A percentile compares a stretch with the other conserved stretches of the same genome.
Conservation (phyloP, 1,139 yeast genomes). For the Saccharomyces hybrid region DNA sequence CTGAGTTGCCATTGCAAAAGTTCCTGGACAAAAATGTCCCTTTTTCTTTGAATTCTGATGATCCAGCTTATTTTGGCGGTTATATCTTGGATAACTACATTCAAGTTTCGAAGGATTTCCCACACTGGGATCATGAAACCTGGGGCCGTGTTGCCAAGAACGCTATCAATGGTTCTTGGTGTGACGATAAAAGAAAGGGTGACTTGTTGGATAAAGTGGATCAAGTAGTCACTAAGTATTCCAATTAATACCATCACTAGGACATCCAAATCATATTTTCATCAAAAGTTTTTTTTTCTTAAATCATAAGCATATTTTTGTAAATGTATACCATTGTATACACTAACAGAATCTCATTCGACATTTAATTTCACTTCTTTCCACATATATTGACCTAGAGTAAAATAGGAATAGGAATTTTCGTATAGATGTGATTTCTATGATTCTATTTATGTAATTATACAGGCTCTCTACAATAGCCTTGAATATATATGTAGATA, state of each 20-base stretch:
- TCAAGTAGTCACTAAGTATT: conserved; percentile 41
- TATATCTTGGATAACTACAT: conserved; percentile 68
- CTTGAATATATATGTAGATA: too few relatives aligned
- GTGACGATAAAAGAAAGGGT: conserved; percentile 44
- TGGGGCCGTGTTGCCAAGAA: conserved; percentile 55
- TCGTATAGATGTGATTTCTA: background rate
- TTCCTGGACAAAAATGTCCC: conserved; percentile 58
- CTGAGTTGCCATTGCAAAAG: conserved; percentile 54
- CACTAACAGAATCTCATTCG: background rate
- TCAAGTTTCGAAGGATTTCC: conserved; percentile 54
- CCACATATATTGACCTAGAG: too few relatives aligned
- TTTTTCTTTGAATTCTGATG: conserved; percentile 73
- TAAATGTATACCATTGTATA: background rate
- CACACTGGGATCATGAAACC: conserved; percentile 44
- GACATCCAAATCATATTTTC: background rate
- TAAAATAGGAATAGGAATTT: too few relatives aligned
- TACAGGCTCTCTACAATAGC: background rate
- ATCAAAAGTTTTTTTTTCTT: background rate
- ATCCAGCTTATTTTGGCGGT: conserved; percentile 83
- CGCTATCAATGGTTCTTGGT: conserved; percentile 67
- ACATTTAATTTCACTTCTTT: too few relatives aligned
- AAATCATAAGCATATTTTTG: background rate
- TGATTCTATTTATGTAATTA: background rate
- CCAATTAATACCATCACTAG: background rate
- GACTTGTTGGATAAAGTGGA: conserved; percentile 41